Conservation (phyloP, 805 yeast genomes). For the Cyberlindnera japonica region DNA sequence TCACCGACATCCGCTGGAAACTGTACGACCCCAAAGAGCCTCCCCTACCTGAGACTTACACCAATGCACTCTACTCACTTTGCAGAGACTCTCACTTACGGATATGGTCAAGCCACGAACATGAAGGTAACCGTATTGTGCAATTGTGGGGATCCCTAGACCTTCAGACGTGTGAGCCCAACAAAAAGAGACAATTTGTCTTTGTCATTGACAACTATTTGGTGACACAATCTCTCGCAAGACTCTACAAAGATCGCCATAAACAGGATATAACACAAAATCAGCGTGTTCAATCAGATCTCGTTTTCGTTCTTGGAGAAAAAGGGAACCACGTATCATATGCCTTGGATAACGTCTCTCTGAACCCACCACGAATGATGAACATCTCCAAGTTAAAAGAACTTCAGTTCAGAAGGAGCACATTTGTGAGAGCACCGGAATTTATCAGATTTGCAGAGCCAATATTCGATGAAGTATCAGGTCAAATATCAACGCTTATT, state of each 20-base stretch:
- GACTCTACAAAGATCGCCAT: constrained; percentile 17
- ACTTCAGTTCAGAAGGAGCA: constrained; percentile 22
- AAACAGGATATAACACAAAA: constrained; percentile 7
- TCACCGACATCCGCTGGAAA: constrained; percentile 61
- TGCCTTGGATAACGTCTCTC: constrained; percentile 47
- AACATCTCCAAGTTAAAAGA: constrained; percentile 35
- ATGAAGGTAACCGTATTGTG: constrained; percentile 52
- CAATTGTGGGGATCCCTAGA: constrained; percentile 52
- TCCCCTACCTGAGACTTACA: constrained; percentile 33
- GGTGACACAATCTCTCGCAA: constrained; percentile 5
- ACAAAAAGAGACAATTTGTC: constrained; percentile 30
- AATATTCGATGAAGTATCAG: constrained; percentile 16
- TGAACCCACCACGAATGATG: constrained; percentile 54
- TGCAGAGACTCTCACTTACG: constrained; percentile 55
- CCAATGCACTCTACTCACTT: constrained; percentile 61
- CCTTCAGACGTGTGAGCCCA: constrained; percentile 17
- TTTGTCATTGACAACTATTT: constrained; percentile 34
- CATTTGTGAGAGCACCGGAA: constrained; percentile 32
- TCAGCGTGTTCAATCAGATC: constrained; percentile 30
- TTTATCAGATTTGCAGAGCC: constrained; percentile 36
- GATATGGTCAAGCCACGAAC: constrained; percentile 66
- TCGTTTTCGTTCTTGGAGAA: constrained; percentile 39
- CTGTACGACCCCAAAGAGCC: constrained; percentile 26
- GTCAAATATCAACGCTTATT: constrained; percentile 38
- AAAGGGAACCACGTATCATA: constrained; percentile 41